Evolutionary conservation across 345 rosid species (phyloP).

Genomic region (Punica granatum): DNA sequence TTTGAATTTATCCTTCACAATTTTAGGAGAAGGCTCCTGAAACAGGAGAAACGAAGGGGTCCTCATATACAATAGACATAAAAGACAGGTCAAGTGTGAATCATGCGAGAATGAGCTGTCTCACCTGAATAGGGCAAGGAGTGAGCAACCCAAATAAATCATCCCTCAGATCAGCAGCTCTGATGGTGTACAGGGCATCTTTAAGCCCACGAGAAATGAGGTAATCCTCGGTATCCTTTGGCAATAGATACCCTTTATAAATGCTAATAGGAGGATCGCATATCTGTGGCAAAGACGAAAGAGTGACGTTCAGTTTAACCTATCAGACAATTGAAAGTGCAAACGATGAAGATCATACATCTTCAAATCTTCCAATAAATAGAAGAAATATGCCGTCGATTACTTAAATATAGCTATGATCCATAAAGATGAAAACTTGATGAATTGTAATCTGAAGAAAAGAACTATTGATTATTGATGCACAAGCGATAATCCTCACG

Average conservation of each 20-base stretch:
- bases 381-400: background rate
- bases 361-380: background rate
- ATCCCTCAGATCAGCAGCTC: constrained; percentile 66
- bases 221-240: constrained; percentile 51
- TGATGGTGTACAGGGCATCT: constrained; percentile 63
- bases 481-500: too few relatives aligned
- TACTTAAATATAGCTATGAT: background rate
- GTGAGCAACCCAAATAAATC: constrained; percentile 70
- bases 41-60: constrained; percentile 5
- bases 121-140: constrained; percentile 66
- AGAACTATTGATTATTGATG: too few relatives aligned
- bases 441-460: too few relatives aligned
- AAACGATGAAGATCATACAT: background rate
- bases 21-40: constrained; percentile 50
- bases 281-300: constrained; percentile 26
- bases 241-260: constrained; percentile 58
- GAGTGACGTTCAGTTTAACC: background rate
- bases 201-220: constrained; percentile 63
- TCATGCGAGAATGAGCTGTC: background rate
- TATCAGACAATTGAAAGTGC: background rate
- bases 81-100: background rate
- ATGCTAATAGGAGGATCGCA: constrained; percentile 83
- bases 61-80: background rate
- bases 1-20: background rate
- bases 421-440: background rate